Evolutionary conservation across 768 basidiomycete genomes (phyloP).

Genomic region (Lentinula detonsa): DNA sequence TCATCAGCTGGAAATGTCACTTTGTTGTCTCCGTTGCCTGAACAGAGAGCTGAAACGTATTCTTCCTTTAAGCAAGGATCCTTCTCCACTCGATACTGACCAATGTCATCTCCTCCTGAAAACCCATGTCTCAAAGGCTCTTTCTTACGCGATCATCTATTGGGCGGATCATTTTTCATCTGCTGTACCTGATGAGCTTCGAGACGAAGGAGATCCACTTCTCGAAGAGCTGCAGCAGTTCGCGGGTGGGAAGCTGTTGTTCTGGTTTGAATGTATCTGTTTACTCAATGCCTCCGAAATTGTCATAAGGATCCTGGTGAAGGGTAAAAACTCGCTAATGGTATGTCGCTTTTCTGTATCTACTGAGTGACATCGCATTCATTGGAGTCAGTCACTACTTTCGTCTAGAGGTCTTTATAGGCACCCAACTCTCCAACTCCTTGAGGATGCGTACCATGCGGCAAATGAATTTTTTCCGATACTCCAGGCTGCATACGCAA

Average conservation of each 20-base stretch:
- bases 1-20: neutral
- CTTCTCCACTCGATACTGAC: neutral
- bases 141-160: neutral
- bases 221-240: neutral
- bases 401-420: neutral
- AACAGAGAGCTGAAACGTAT: slow-evolving; percentile 3
- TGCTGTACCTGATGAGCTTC: no score
- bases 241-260: neutral
- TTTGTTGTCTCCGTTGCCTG: neutral
- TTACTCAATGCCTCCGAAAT: neutral
- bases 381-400: neutral
- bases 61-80: neutral
- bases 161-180: neutral
- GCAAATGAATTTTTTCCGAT: neutral
- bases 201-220: neutral
- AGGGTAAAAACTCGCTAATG: neutral
- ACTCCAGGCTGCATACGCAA: neutral
- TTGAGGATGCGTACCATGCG: neutral
- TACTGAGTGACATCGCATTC: neutral
- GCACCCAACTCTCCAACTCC: neutral
- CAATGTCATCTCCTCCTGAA: no score
- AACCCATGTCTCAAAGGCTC: neutral
- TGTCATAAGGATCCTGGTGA: neutral
- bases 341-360: neutral
- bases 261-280: neutral